These are phyloP conservation scores for Stephania japonica DNA, from an alignment of 164 flowering plant species.

Conservation along the genomic window DNA sequence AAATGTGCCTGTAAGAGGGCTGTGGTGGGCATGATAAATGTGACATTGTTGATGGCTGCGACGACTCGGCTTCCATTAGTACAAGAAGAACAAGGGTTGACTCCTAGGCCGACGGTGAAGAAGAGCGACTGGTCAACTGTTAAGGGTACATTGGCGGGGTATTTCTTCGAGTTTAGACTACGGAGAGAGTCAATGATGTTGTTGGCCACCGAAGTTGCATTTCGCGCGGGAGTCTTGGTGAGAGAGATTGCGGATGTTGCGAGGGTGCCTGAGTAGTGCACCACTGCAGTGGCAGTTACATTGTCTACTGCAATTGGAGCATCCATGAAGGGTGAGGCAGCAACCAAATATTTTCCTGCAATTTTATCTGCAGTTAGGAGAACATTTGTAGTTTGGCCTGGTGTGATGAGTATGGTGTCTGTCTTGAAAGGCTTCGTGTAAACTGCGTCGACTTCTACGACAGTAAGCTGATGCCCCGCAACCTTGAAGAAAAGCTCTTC, in stretches of 20 bases:
- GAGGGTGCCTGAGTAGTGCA: neutral
- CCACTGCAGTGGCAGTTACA: neutral
- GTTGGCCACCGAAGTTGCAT: neutral
- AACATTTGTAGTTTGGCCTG: neutral
- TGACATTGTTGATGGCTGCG: neutral
- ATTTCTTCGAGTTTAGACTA: neutral
- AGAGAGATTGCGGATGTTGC: neutral
- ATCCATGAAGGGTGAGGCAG: neutral
- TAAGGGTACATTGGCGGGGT: neutral
- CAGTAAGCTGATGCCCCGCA: neutral
- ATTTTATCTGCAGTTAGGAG: neutral
- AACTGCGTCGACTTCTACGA: neutral
- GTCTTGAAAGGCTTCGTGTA: conserved; percentile 1
- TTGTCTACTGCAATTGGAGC: neutral
- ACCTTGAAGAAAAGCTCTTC: conserved; percentile 63
- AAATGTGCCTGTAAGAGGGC: neutral
- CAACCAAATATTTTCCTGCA: neutral
- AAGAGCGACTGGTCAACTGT: neutral
- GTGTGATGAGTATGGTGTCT: neutral
- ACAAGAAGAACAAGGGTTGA: neutral
- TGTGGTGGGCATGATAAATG: neutral
- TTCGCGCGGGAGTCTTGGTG: neutral
- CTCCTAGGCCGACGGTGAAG: neutral
- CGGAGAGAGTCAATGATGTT: neutral
- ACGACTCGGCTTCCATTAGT: neutral